Percentiles rank a stretch among this genome's conserved stretches.
Evolutionary conservation across 2,329 filamentous ascomycete species (phyloP).

Genomic region (Pseudopithomyces maydicus): DNA sequence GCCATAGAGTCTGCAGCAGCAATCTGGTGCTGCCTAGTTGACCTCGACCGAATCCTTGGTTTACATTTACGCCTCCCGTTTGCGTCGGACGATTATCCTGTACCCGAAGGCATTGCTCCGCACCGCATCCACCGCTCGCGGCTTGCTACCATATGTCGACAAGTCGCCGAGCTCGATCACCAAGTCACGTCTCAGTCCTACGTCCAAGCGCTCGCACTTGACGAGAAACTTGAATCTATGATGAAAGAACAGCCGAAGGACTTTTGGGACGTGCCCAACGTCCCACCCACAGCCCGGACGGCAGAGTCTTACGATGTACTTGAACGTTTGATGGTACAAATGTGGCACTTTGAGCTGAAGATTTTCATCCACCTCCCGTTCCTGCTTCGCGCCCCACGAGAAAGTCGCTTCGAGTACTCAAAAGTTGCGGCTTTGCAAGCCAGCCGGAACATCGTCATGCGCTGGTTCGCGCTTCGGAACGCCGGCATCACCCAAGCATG

Average conservation of each 20-base stretch:
- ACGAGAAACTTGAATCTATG: conserved; percentile 36
- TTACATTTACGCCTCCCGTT: conserved; percentile 44
- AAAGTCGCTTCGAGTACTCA: conserved; percentile 40
- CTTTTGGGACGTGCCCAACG: conserved; percentile 45
- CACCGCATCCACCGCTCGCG: conserved; percentile 30
- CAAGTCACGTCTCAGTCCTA: conserved; percentile 38
- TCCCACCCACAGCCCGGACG: conserved; percentile 38
- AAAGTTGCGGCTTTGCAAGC: conserved; percentile 42
- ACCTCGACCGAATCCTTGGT: conserved; percentile 38
- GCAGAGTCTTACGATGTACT: conserved; percentile 32
- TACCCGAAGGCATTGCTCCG: conserved; percentile 21
- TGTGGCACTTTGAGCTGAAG: conserved; percentile 44
- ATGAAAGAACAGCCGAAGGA: conserved; percentile 38
- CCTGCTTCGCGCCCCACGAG: conserved; percentile 34
- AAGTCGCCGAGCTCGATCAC: conserved; percentile 36
- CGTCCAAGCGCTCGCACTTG: conserved; percentile 35
- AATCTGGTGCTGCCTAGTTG: conserved; percentile 37
- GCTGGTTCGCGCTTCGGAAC: conserved; percentile 44
- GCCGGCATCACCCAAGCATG: conserved; percentile 41
- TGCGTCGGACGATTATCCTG: conserved; percentile 38
- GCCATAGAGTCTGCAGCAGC: conserved; percentile 32
- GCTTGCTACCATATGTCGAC: conserved; percentile 26
- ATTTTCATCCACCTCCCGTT: conserved; percentile 44
- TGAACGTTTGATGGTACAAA: conserved; percentile 38
- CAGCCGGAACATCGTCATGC: conserved; percentile 41